Conservation (phyloP, 1,284 basidiomycete genomes). For the Omphalotus olearius region DNA sequence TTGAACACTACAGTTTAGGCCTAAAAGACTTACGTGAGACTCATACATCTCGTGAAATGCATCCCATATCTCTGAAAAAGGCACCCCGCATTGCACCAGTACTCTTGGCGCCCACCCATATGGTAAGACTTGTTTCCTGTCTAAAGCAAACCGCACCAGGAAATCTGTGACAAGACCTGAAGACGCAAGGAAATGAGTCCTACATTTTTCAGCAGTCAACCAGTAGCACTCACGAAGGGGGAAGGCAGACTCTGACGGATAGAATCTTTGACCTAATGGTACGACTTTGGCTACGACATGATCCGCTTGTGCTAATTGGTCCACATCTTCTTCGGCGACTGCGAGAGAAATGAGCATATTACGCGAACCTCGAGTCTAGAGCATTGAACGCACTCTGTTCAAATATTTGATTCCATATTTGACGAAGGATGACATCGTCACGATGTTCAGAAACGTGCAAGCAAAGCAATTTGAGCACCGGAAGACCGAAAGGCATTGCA, state of each 20-base stretch:
- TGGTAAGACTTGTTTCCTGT: slow-evolving; percentile 54
- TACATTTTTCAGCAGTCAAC: neutral
- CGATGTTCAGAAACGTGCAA: slow-evolving; percentile 92
- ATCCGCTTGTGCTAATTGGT: slow-evolving; percentile 52
- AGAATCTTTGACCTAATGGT: slow-evolving; percentile 79
- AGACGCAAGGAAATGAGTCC: slow-evolving; percentile 9
- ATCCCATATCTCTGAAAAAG: slow-evolving; percentile 78
- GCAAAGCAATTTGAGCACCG: slow-evolving; percentile 85
- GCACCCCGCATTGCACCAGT: slow-evolving; percentile 73
- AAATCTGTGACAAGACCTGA: slow-evolving; percentile 67
- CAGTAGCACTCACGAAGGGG: slow-evolving; percentile 61
- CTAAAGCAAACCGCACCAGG: slow-evolving; percentile 66
- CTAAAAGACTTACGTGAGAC: slow-evolving; percentile 58
- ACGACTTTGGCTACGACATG: slow-evolving; percentile 60
- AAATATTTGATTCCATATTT: slow-evolving; percentile 89
- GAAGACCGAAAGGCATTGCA: slow-evolving; percentile 84
- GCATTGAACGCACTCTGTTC: slow-evolving; percentile 55
- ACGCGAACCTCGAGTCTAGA: neutral
- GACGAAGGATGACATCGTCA: slow-evolving; percentile 76
- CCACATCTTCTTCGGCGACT: slow-evolving; percentile 48
- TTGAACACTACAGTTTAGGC: neutral
- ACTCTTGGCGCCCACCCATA: slow-evolving; percentile 79
- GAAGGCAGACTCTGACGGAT: slow-evolving; percentile 89
- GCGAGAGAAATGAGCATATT: slow-evolving; percentile 8
- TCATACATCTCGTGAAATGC: slow-evolving; percentile 85